Conservation (phyloP, 306 rosid species). For the Senna siamea region DNA sequence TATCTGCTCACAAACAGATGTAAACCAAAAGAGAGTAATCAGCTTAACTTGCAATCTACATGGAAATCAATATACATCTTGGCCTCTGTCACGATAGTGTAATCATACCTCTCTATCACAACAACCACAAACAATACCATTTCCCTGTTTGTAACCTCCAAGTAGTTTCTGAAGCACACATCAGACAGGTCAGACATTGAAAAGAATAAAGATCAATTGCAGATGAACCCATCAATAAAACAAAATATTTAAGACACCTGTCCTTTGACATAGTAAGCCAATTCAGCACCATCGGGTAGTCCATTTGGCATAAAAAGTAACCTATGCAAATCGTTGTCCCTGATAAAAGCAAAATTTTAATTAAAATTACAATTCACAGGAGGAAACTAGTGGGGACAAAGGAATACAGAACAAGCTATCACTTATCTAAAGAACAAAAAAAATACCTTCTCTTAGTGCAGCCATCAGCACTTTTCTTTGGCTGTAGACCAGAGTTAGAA, state of each 20-base stretch:
- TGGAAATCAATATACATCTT: conserved; percentile 21
- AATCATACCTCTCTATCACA: conserved; percentile 78
- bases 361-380: conserved; percentile 30
- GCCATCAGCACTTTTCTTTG: conserved; percentile 71
- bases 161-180: conserved; percentile 69
- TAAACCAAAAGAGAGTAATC: neutral
- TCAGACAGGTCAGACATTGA: conserved; percentile 31
- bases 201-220: conserved; percentile 7
- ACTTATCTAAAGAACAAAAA: neutral
- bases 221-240: conserved; percentile 29
- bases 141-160: conserved; percentile 96
- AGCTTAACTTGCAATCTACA: conserved; percentile 6
- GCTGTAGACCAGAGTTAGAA: conserved; percentile 46
- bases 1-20: conserved; percentile 59
- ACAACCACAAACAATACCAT: conserved; percentile 86
- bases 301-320: conserved; percentile 96
- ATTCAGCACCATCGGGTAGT: conserved; percentile 96
- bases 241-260: conserved; percentile 60
- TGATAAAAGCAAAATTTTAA: conserved; percentile 42
- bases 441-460: conserved; percentile 80
- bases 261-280: conserved; percentile 94
- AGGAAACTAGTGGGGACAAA: conserved; percentile 23
- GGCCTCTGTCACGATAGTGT: conserved; percentile 23
- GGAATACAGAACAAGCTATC: conserved; percentile 29
- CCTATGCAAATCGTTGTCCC: conserved; percentile 95